Conservation (phyloP, 768 basidiomycete genomes). For the Mycena alexandri region DNA sequence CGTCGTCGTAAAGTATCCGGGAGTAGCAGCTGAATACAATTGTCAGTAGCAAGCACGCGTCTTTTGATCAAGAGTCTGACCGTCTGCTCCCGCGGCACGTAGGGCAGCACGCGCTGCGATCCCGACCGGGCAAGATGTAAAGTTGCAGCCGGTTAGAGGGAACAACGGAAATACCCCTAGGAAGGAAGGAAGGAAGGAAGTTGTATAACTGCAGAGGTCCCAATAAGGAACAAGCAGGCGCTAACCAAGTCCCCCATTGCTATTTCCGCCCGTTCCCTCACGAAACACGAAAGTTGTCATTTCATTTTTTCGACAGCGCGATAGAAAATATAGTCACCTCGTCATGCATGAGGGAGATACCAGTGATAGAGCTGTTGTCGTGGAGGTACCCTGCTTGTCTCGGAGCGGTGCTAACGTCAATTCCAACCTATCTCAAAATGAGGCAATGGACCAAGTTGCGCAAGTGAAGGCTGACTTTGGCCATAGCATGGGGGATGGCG, state of each 20-base stretch:
- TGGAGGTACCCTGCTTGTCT: constrained; percentile 65
- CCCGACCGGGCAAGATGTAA: constrained; percentile 57
- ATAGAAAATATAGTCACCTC: constrained; percentile 29
- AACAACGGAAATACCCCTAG: constrained; percentile 67
- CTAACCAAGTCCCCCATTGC: constrained; percentile 49
- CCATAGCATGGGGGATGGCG: constrained; percentile 66
- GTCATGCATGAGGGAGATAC: constrained; percentile 66
- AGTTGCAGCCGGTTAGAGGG: constrained; percentile 57
- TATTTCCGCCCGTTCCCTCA: constrained; percentile 65
- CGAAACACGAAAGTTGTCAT: too few relatives aligned
- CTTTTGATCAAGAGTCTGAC: constrained; percentile 39
- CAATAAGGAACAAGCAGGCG: too few relatives aligned
- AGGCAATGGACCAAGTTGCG: not conserved
- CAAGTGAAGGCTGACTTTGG: constrained; percentile 50
- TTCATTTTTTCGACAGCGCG: too few relatives aligned
- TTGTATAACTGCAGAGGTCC: too few relatives aligned
- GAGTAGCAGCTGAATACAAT: constrained; percentile 48
- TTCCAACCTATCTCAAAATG: constrained; percentile 55
- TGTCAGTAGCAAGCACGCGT: not conserved
- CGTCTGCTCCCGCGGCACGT: constrained; percentile 59
- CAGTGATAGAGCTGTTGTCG: constrained; percentile 58
- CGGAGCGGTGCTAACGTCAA: constrained; percentile 62
- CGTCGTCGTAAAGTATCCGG: constrained; percentile 64
- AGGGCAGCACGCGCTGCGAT: constrained; percentile 54
- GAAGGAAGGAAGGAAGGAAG: too few relatives aligned